Base-by-base conservation (phyloP, 2,329 filamentous ascomycete species). In the Lizonia empirigonia region DNA sequence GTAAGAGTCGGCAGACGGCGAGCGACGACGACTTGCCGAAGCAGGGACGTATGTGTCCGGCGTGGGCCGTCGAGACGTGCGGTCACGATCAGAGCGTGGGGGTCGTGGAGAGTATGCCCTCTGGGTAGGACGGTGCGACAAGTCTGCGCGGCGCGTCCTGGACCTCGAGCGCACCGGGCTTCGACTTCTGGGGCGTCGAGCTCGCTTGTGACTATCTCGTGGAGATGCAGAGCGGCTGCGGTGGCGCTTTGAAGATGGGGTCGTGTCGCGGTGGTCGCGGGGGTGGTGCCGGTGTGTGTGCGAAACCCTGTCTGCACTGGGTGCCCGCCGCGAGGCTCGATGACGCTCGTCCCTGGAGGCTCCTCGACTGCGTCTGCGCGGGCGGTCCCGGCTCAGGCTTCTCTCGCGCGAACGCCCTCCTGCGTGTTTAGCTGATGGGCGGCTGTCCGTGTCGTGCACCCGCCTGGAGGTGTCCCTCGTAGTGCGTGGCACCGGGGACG, bases 1-100 rank as follows among this genome's bases (percentile, higher is more conserved):
- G 44, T 68, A 62, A 23, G 72, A 74, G 35, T 77, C 74, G 52
- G 58, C 62, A 12, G 76, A 78, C 12, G 64, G 72, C 27, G 76
- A 78, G 48, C 74, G 74, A 37, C 70, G 74, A 32, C 72, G 74
- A 47, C 63, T 58, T 10, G 68, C 47, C 7, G 60, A 50, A 0
- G 57, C 39, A 26, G 67, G 67, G 22, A 73, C 62, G 59, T 75
- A 73, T 20, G 66, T 61, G 51, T 72, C 69, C 44, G 73, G 71
- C 15, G 74, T 72, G 19, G 61, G 63, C 42, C 71, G 64, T 49
- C 68, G 66, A 48, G 65, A 52, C 12, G 60, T 53, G 56, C 67
- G 64, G 44, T 74, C 69, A 55, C 63, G 65, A 38, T 74, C 65
- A 39, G 63, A 55, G 51, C 67, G 69, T 32, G 51, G 46, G 18